Evolutionary conservation across 805 yeast species (phyloP).

Genomic region (Myxozyma neotropica): DNA sequence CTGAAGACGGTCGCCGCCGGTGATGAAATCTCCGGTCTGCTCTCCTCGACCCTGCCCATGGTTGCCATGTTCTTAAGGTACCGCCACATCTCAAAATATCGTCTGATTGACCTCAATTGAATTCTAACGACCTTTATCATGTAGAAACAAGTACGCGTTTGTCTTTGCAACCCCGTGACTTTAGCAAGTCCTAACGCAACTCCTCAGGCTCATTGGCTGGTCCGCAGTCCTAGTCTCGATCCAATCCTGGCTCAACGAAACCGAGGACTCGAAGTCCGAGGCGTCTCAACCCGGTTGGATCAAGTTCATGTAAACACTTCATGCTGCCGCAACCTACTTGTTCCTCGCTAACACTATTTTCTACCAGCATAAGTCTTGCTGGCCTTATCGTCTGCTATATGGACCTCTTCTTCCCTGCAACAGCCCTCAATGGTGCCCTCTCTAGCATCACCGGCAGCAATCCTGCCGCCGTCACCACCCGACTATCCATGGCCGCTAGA

Average conservation of each 20-base stretch:
- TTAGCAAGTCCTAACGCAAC: not conserved
- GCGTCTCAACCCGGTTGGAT: conserved; percentile 29
- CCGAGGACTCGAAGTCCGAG: conserved; percentile 6
- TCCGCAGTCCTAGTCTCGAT: conserved; percentile 28
- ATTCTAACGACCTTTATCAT: not conserved
- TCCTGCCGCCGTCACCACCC: conserved; percentile 23
- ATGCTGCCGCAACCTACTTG: not conserved
- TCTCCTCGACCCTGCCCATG: conserved; percentile 31
- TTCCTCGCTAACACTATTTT: too few relatives aligned
- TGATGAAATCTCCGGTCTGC: conserved; percentile 20
- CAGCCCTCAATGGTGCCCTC: not conserved
- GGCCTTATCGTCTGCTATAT: conserved; percentile 32
- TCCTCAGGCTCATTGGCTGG: conserved; percentile 24
- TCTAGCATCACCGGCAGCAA: conserved; percentile 4
- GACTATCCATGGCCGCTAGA: conserved; percentile 29
- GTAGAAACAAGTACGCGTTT: conserved; percentile 20
- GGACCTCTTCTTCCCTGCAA: conserved; percentile 25
- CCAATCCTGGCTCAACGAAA: conserved; percentile 32
- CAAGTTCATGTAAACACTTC: conserved; percentile 21
- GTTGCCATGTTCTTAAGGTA: conserved; percentile 32
- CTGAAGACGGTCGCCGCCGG: not conserved
- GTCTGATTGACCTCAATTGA: not conserved
- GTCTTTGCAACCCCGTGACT: not conserved
- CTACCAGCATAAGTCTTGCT: conserved; percentile 21
- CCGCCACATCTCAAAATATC: not conserved